Evolutionary conservation across 257 asterid species (phyloP).

Genomic region (Plantago ovata): DNA sequence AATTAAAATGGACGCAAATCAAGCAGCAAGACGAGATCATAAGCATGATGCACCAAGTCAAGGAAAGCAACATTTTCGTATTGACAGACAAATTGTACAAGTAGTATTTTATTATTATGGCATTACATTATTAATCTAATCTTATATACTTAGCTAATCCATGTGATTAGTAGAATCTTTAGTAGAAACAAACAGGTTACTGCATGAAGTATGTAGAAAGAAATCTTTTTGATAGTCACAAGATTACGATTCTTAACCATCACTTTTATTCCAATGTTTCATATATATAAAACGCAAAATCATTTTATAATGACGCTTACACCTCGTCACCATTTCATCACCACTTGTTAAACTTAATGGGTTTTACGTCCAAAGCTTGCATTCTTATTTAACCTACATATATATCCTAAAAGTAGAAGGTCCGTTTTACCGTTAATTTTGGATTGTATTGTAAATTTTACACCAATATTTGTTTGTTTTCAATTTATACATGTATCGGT

Average conservation of each 20-base stretch:
- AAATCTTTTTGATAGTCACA: constrained; percentile 1
- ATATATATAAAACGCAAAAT: neutral
- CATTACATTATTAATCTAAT: too few species aligned
- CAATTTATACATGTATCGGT: too few species aligned
- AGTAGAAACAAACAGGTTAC: neutral
- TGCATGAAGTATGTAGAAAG: constrained; percentile 5
- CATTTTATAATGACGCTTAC: neutral
- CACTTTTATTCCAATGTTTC: neutral
- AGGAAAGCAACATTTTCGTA: neutral
- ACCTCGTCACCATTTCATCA: constrained; percentile 4
- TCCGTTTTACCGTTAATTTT: too few species aligned
- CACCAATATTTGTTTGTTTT: too few species aligned
- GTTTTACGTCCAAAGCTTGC: too few species aligned
- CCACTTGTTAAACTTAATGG: neutral
- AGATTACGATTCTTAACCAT: neutral
- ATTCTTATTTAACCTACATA: too few species aligned
- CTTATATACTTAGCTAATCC: neutral
- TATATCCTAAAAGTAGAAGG: too few species aligned
- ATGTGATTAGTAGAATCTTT: neutral
- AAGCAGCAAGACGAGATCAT: neutral
- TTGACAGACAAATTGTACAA: neutral
- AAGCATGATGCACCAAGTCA: neutral
- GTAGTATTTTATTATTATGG: too few species aligned
- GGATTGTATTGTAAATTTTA: too few species aligned
- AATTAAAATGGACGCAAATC: neutral